Evolutionary conservation across 2,329 filamentous ascomycete species (phyloP), one percentile per base, ranked within the genome.

Genomic region (Trichoderma citrinoviride): DNA sequence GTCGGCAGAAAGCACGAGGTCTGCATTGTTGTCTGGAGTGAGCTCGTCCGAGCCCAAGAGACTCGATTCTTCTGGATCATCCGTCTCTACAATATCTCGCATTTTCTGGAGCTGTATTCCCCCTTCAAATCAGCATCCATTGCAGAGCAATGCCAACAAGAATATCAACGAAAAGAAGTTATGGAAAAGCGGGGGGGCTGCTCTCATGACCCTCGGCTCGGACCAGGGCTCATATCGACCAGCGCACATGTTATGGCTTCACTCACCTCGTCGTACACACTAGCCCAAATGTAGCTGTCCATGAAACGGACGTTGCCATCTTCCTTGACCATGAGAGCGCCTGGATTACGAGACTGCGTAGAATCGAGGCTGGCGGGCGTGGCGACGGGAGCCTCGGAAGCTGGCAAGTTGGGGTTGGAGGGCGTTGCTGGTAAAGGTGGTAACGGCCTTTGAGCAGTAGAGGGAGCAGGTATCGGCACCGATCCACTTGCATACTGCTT

Each of bases 271-370:
- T 85, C 81, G 67, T 85, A 82, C 21, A 87, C 79, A 14, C 77
- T 83, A 1, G 80, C 79, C 74, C 83, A 82, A 50, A 87, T 73
- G 55, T 80, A 81, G 60, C 82, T 86, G 68, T 87, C 84, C 74
- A 86, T 82, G 68, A 87, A 87, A 46, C 82, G 82, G 57, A 83
- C 76, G 60, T 80, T 80, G 50, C 83, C 83, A 66, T 85, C 82
- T 64, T 85, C 83, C 65, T 82, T 79, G 29, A 87, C 77, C 61
- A 87, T 79, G 70, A 84, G 84, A n/a, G 82, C 83, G 1, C 77
- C 69, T 2, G 81, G 77, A 66, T 80, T 80, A 77, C 80, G 83
- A 43, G 73, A 68, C 66, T 75, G 72, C 61, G 44, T 70, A 66
- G 3, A 73, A 64, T 46, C 78, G 29, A 75, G 71, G 17, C 71